Evolutionary conservation across 2,329 filamentous ascomycete genomes (phyloP).

Genomic region (Hirsutella minnesotensis): DNA sequence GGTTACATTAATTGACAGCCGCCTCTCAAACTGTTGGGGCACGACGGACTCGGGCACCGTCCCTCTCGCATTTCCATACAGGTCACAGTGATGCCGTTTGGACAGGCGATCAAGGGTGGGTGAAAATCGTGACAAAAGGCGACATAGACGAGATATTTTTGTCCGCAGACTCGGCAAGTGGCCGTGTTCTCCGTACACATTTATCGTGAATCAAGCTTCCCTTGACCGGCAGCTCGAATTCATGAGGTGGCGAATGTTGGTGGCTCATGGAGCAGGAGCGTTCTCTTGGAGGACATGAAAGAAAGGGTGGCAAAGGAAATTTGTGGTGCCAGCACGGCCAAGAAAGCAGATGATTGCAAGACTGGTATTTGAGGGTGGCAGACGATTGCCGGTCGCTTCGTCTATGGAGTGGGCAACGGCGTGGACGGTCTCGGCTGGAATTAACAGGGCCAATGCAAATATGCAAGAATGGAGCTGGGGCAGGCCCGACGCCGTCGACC

Average conservation of each 20-base stretch:
- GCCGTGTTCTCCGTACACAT: slow-evolving; percentile 49
- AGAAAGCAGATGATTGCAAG: neutral
- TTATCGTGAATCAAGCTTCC: slow-evolving; percentile 24
- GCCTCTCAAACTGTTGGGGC: slow-evolving; percentile 44
- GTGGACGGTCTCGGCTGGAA: neutral
- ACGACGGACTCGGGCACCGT: slow-evolving; percentile 45
- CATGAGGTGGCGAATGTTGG: neutral
- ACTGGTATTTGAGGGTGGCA: neutral
- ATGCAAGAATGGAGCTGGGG: neutral
- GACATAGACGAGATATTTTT: slow-evolving; percentile 46
- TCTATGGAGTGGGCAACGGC: neutral
- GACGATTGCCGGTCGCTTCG: neutral
- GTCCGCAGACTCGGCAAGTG: slow-evolving; percentile 47
- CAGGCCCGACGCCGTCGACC: neutral
- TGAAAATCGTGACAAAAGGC: slow-evolving; percentile 41
- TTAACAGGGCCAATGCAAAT: neutral
- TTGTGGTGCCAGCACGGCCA: neutral
- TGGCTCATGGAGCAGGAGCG: neutral
- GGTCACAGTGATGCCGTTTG: slow-evolving; percentile 26
- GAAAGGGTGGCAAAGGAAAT: neutral
- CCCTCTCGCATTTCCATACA: slow-evolving; percentile 37
- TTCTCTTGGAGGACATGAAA: neutral
- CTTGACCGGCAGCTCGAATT: slow-evolving; percentile 1
- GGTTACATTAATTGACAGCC: slow-evolving; percentile 42
- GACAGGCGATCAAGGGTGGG: slow-evolving; percentile 35